Percentiles rank a stretch among this genome's conserved stretches.
Conservation (phyloP, 192 early-diverging fungal species). For the Coemansia sp. region DNA sequence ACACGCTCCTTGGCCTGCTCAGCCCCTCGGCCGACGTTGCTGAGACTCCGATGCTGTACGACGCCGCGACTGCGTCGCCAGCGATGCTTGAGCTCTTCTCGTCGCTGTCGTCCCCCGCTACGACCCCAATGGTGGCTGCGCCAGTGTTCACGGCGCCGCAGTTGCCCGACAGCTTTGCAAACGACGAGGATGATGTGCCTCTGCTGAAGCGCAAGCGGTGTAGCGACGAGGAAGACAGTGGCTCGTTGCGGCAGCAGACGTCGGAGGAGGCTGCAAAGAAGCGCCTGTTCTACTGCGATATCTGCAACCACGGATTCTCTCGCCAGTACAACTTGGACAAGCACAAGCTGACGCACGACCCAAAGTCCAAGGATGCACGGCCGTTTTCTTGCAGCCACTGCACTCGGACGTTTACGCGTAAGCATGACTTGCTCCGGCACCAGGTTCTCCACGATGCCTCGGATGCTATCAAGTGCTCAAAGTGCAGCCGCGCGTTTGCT, state of each 20-base stretch:
- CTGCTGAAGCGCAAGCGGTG: constrained; percentile 17
- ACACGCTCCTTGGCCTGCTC: constrained; percentile 45
- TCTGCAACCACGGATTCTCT: constrained; percentile 75
- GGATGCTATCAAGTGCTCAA: constrained; percentile 55
- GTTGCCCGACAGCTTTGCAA: constrained; percentile 16
- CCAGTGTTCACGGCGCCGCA: constrained; percentile 22
- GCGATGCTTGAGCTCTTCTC: constrained; percentile 17
- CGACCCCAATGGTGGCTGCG: not conserved
- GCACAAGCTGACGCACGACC: constrained; percentile 76
- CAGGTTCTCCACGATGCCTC: constrained; percentile 59
- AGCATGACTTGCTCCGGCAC: constrained; percentile 80
- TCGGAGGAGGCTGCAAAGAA: not conserved
- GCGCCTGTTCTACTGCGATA: constrained; percentile 48
- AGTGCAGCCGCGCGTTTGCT: constrained; percentile 58
- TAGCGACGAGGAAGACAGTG: not conserved
- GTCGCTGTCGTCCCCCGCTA: not conserved
- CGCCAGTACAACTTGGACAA: constrained; percentile 83
- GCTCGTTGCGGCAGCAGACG: not conserved
- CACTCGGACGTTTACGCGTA: constrained; percentile 69
- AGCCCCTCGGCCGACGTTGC: constrained; percentile 20
- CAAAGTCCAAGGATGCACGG: constrained; percentile 50
- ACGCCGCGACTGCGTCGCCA: constrained; percentile 5
- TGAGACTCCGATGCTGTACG: constrained; percentile 9
- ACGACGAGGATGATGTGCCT: constrained; percentile 9
- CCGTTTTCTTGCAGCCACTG: constrained; percentile 65